Evolutionary conservation across 2,329 filamentous ascomycete species (phyloP).

Genomic region (Chaetothyriales sp.): DNA sequence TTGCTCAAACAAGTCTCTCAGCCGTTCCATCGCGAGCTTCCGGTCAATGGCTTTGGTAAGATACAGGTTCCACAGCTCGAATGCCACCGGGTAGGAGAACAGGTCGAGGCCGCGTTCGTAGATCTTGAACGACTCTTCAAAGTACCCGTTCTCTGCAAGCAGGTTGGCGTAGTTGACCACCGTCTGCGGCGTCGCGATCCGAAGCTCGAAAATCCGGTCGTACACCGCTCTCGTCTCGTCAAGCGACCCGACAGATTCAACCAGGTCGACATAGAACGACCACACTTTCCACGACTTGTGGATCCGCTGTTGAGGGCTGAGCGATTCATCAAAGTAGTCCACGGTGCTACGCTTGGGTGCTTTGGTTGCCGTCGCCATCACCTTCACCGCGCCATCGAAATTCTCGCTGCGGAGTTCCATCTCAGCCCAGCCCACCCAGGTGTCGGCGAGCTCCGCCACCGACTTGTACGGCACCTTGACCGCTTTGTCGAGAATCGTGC

Average conservation of each 20-base stretch:
- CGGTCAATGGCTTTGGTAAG: conserved; percentile 93
- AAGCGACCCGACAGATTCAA: conserved; percentile 81
- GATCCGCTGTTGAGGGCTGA: conserved; percentile 87
- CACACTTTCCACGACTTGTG: conserved; percentile 99
- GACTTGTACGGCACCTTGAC: conserved; percentile 97
- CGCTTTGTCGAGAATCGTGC: conserved; percentile 93
- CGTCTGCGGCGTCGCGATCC: conserved; percentile 93
- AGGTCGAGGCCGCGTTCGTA: conserved; percentile 92
- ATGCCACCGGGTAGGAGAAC: conserved; percentile 97
- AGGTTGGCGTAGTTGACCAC: conserved; percentile 97
- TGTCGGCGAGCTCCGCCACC: conserved; percentile 89
- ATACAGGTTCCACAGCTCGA: conserved; percentile 97
- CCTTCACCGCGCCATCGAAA: conserved; percentile 82
- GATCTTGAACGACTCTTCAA: conserved; percentile 93
- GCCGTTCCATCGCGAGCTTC: conserved; percentile 84
- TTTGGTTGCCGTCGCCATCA: conserved; percentile 95
- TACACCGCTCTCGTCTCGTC: conserved; percentile 92
- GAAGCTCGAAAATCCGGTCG: conserved; percentile 93
- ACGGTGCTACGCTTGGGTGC: conserved; percentile 95
- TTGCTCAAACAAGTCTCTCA: conserved; percentile 93
- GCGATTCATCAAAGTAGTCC: conserved; percentile 94
- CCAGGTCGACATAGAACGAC: conserved; percentile 97
- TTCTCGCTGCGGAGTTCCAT: conserved; percentile 94
- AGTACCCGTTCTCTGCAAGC: conserved; percentile 86
- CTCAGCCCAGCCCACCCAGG: conserved; percentile 98